Evolutionary conservation across 129 eudicot genomes (phyloP), one percentile per base, ranked within the genome.

Genomic region (Tagetes patula): DNA sequence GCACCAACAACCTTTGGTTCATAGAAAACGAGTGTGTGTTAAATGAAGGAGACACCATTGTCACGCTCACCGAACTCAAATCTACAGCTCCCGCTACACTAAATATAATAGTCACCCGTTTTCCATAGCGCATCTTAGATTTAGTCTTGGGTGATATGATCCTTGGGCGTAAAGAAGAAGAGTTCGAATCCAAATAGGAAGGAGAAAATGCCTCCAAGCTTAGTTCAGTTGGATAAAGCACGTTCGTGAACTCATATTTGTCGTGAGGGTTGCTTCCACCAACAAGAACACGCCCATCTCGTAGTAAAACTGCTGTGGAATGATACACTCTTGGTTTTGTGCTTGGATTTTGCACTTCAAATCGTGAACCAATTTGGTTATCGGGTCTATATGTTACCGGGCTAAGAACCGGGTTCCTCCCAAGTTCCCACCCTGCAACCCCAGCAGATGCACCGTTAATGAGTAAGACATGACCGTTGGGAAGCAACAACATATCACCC

Each of bases 1-100:
- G 81, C 2, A 58, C 53, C 62, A 77, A 0, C 52, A 69, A 36
- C 10, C 81, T 59, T 69, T 77, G 75, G 59, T 77, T 69, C 81
- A 77, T 77, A 8, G 81, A 77, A 77, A 69, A 77, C 2, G 81
- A 77, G 42, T 77, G 81, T 12, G 81, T 77, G 70, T 69, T 77
- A 41, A 77, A 77, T 4, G 81, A 49, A 69, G 81, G 76, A 13
- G 81, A 20, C 56, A 77, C 76, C 81, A 70, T 48, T 39, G 76
- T 70, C 43, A 69, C 76, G 0, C 6, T 6, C n/a, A 77, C 71
- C 0, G 45, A 37, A 3, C 4, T 61, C n/a, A 20, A 45, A 70
- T 77, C 81, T 10, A 77, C 50, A 37, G 20, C 0, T 1, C 75
- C 76, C 2, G 64, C 20, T 1, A 61, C 55, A 1, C 63, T 45